These are phyloP conservation scores for Porphyrellus sp. DNA, from an alignment of 1,284 basidiomycete genomes.

Conservation along the genomic window DNA sequence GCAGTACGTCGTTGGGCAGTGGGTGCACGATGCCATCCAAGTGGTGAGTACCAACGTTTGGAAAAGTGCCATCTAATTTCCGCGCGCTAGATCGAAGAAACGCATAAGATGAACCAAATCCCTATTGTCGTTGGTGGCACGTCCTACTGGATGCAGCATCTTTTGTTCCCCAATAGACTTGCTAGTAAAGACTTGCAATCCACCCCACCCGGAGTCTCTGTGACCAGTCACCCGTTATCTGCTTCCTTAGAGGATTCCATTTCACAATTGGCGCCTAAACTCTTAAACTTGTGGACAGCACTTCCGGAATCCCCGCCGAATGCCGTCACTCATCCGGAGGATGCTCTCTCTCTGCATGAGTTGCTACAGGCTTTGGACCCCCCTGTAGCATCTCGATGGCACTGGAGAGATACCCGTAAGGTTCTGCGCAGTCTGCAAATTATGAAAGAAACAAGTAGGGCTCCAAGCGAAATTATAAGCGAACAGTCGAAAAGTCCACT, in stretches of 20 bases:
- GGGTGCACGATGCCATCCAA: conserved; percentile 74
- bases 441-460: conserved; percentile 68
- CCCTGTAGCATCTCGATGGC: conserved; percentile 81
- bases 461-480: conserved; percentile 66
- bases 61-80: not conserved
- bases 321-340: conserved; percentile 49
- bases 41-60: conserved; percentile 47
- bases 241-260: conserved; percentile 38
- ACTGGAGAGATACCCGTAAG: conserved; percentile 93
- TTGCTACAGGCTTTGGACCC: conserved; percentile 76
- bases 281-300: conserved; percentile 49
- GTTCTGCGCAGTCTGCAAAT: conserved; percentile 80
- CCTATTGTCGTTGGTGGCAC: conserved; percentile 95
- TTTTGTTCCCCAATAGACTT: conserved; percentile 76
- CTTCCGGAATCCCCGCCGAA: conserved; percentile 55
- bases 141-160: conserved; percentile 95
- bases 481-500: conserved; percentile 54
- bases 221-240: conserved; percentile 7
- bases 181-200: conserved; percentile 22
- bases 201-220: not conserved
- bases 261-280: conserved; percentile 44
- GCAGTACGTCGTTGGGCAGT: conserved; percentile 85
- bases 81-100: conserved; percentile 61
- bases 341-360: conserved; percentile 60
- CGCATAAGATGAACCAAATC: conserved; percentile 57